A percentile compares a stretch with the other conserved stretches of the same genome.
These are phyloP conservation scores for Cucumis melo DNA, from an alignment of 306 rosid genomes.

Conservation along the genomic window DNA sequence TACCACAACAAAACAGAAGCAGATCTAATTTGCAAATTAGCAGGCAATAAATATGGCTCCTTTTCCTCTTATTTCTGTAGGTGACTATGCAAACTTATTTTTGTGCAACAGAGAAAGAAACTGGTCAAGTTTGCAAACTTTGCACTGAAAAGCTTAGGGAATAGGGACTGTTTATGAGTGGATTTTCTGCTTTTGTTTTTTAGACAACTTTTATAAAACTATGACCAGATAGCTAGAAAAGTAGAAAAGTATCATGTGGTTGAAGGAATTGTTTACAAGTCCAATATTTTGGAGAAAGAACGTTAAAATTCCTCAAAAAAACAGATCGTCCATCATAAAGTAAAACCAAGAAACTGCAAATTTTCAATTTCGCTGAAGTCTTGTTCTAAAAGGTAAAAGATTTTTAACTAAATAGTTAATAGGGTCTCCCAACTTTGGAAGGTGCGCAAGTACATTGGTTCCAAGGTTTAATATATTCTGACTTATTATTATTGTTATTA, in stretches of 20 bases:
- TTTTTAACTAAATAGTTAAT: background rate
- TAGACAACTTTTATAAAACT: background rate
- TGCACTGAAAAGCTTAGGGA: background rate
- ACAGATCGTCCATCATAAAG: background rate
- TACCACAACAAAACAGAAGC: background rate
- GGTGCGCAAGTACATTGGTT: background rate
- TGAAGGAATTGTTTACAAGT: background rate
- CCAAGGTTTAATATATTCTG: background rate
- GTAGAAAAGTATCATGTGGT: background rate
- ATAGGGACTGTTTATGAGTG: background rate
- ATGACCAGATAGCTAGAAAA: background rate
- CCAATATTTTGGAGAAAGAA: background rate
- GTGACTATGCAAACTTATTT: background rate
- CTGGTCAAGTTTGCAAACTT: background rate
- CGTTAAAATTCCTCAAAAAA: background rate
- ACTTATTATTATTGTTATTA: background rate
- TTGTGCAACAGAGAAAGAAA: background rate
- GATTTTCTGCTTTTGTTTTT: background rate
- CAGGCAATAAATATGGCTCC: constrained; percentile 2
- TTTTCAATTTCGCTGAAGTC: background rate
- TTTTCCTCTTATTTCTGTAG: background rate
- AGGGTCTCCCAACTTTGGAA: background rate
- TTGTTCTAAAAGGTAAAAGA: background rate
- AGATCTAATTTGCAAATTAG: background rate
- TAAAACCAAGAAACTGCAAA: background rate